Base-by-base conservation (phyloP, 2,329 filamentous ascomycete genomes). In the Fusarium cicatricum region DNA sequence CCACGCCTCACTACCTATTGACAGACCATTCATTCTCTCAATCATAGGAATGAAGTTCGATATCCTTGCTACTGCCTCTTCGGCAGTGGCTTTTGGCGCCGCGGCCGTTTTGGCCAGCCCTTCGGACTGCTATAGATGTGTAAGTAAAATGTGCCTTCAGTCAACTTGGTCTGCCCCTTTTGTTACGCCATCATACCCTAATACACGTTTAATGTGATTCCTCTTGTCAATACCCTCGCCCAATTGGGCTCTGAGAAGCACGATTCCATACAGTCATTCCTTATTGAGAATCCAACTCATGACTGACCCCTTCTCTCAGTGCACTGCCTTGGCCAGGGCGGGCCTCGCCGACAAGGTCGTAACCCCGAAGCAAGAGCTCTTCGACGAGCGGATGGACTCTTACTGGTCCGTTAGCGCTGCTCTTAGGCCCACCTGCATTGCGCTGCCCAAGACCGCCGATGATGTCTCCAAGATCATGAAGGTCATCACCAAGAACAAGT, bases 341-440 rank as follows among this genome's bases (percentile, higher is more conserved):
- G 62, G 65, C 3, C 62, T 75, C 7, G 51, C 55, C 7, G 69
- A 67, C 33, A 70, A 73, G 52, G 67, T 74, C 33, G 65, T 72
- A 53, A 63, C 65, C 5, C 71, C 70, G 7, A 55, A 67, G 16
- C 67, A 66, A 3, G 48, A 49, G 15, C 62, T 62, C 14, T 75
- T 74, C 41, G 44, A 58, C 23, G 66, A 66, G 9, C 71, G 73
- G 7, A 65, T 75, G 44, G 60, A 66, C 19, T 69, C 71, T 1
- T 77, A 76, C 66, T 77, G 72, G 71, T 76, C 74, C 5, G 54
- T 62, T 31, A 73, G 71, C 29, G 75, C 75, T 2, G 72, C 72
- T 8, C 55, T 76, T 21, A 46, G 65, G 4, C 70, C 74, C 6
- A 73, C 71, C 67, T 77, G 75, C 37, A 71, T 76, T 60, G 72